A percentile compares a stretch with the other conserved stretches of the same genome.
phyloP scores from a whole-genome alignment of 805 yeast species.

The Schwanniomyces occidentalis region DNA sequence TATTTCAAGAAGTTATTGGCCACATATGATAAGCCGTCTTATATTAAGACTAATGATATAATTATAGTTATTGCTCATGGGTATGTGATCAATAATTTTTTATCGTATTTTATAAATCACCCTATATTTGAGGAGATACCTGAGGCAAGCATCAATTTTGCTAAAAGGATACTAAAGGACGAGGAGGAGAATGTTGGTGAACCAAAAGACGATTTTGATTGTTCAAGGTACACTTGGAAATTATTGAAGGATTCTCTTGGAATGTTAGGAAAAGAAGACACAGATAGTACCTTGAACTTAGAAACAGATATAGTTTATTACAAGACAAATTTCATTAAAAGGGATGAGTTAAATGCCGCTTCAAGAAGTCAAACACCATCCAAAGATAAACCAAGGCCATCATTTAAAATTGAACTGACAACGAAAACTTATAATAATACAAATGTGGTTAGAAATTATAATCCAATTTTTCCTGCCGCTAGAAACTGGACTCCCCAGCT shows the following conservation, averaged over 20 bases:
- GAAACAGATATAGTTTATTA: constrained; percentile 45
- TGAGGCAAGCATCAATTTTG: constrained; percentile 37
- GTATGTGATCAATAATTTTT: constrained; percentile 38
- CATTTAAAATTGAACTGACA: constrained; percentile 29
- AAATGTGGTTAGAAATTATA: constrained; percentile 12
- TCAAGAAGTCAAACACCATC: constrained; percentile 11
- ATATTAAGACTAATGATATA: constrained; percentile 32
- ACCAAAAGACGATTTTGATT: constrained; percentile 14
- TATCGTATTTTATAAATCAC: constrained; percentile 41
- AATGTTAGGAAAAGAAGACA: constrained; percentile 22
- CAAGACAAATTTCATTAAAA: constrained; percentile 42
- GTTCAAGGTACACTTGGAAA: constrained; percentile 28
- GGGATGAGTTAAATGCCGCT: constrained; percentile 27
- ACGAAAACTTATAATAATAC: constrained; percentile 5
- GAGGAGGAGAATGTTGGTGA: constrained; percentile 9
- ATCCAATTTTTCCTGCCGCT: constrained; percentile 42
- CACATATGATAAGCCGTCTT: constrained; percentile 39
- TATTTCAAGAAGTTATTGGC: constrained; percentile 44
- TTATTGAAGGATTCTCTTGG: constrained; percentile 34
- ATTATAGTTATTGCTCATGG: constrained; percentile 43
- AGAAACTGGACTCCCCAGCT: constrained; percentile 38
- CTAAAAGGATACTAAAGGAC: constrained; percentile 17
- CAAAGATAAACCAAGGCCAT: constrained; percentile 31
- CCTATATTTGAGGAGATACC: constrained; percentile 48
- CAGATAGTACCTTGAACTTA: constrained; percentile 33